Evolutionary conservation across 1,284 basidiomycete genomes (phyloP), one percentile per base, ranked within the genome.

Genomic region (Apiotrichum gracile): DNA sequence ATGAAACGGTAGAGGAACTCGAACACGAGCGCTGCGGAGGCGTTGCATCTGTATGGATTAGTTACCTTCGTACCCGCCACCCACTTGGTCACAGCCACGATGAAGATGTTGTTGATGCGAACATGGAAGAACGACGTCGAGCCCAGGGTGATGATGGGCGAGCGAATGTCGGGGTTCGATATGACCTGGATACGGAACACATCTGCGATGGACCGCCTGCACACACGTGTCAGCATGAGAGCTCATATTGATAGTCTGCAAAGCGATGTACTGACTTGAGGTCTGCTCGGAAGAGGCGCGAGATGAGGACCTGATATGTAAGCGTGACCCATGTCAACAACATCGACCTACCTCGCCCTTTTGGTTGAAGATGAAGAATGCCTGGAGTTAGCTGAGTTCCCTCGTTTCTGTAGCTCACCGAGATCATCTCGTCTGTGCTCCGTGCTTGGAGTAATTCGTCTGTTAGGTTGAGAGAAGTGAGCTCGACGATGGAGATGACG

Each of bases 71-170:
- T n/a, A 16, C 40, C 43, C 12, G 3, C 16, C 2, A 73, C 85
- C 68, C 64, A 93, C 91, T 93, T 97, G 37, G 92, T 96, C 12
- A 96, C 91, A 1, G 89, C 91, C 16, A 97, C 87, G 24, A 97
- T 81, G 69, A 96, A 97, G 49, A 97, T 80, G 69, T 97, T 97
- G 78, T 94, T 92, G 58, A 93, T 81, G 54, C 91, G 81, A 54
- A 97, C 91, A 74, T 98, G 91, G 76, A 98, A 94, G 83, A 97
- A 97, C 63, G 89, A 92, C 0, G 93, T 97, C 24, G 91, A 94
- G 33, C 93, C 93, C 21, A 99, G 83, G 0, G 96, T 98, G 73
- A 98, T 89, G 69, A 99, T 97, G 19, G 96, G 96, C 34, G 92
- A 93, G 53, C 91, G 84, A 33, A 97, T 90, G 76, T 97, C 89